Evolutionary conservation across 176 grass and related monocot species (phyloP), one percentile per base, ranked within the genome.

Genomic region (Zea luxurians): DNA sequence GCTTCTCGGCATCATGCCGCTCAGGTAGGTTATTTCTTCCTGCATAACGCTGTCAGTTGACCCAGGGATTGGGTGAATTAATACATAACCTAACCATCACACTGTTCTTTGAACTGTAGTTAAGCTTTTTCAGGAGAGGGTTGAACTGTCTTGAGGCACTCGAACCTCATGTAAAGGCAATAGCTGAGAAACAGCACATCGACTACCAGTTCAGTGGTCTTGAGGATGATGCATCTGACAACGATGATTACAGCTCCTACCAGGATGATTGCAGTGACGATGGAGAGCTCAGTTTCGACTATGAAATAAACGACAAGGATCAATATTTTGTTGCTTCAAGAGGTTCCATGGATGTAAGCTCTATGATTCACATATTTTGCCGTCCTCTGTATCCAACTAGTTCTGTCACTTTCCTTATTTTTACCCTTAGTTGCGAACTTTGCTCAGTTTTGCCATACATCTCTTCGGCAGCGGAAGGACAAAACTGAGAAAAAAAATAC

Each of bases 1-100:
- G 94, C 91, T 67, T 80, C 95, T 76, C 87, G 95, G 13, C 91
- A 97, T 79, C 80, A 97, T 93, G 95, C 95, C 67, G 88, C 91
- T 67, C 95, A 92, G 89, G 95, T 97, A 86, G 34, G 47, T 48
- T 63, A 65, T 17, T 10, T 57, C 15, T 78, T 73, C 73, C 17
- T 60, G 45, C 46, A 45, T 55, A 38, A 71, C 12, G 11, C 45
- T 74, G 37, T 86, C 50, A 73, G 66, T 83, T 72, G 35, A 59
- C 46, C 58, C 18, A 68, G 58, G 36, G 4, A 80, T 82, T 57
- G 9, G 63, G 36, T 85, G 64, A 54, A 27, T 27, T 27, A 27
- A 61, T 17, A 71, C 47, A 66, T 55, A 72, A 79, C 54, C 52
- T 83, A 77, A 73, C 52, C 80, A 73, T 77, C 27, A 43, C 50